Conservation (phyloP, 2,329 filamentous ascomycete species). For the Scedosporium minutisporum region DNA sequence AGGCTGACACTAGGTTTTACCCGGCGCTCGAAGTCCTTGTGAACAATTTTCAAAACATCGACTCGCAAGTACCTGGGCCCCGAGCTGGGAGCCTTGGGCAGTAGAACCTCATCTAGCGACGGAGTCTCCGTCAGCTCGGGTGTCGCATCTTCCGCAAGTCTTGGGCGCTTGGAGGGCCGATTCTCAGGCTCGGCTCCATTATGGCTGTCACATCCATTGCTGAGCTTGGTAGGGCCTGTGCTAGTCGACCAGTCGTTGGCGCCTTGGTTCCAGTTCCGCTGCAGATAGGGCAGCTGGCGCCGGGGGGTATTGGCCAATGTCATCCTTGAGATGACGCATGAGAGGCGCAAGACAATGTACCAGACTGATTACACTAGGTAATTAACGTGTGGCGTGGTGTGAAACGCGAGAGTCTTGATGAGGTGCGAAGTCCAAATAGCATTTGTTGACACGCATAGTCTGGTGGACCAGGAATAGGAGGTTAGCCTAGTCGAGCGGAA, state of each 20-base stretch:
- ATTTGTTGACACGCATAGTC: background rate
- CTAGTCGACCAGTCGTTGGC: background rate
- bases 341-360: background rate
- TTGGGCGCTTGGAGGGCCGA: conserved; percentile 3
- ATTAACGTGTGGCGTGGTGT: background rate
- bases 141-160: background rate
- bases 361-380: background rate
- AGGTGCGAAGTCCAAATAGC: background rate
- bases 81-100: background rate
- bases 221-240: background rate
- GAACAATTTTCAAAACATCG: conserved; percentile 42
- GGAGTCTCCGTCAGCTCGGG: background rate
- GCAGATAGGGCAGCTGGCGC: conserved; percentile 43
- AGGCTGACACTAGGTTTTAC: conserved; percentile 23
- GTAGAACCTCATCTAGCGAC: background rate
- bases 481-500: no score
- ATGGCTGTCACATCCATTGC: background rate
- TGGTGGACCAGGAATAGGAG: background rate
- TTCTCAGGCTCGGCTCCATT: background rate
- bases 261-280: conserved; percentile 37
- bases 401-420: background rate
- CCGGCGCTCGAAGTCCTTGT: conserved; percentile 32
- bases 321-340: conserved; percentile 24
- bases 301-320: conserved; percentile 34
- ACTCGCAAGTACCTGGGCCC: conserved; percentile 31